Evolutionary conservation across 495 filamentous ascomycete species (phyloP), one percentile per base, ranked within the genome.

Genomic region (Trichocladium antarcticum): DNA sequence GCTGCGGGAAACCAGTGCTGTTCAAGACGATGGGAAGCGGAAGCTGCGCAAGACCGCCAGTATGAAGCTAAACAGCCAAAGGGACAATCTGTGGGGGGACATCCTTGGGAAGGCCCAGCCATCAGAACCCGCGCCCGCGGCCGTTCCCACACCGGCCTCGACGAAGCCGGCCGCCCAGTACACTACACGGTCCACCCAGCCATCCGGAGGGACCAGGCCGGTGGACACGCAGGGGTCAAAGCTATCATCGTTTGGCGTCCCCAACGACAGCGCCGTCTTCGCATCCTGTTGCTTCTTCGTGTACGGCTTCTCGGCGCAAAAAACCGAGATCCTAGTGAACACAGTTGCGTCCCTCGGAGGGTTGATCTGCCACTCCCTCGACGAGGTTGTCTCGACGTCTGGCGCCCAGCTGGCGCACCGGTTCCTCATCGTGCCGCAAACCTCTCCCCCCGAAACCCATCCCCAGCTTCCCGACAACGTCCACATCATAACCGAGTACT

Each of bases 21-120:
- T 50, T 6, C 54, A 47, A 21, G 68, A 74, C 6, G 67, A 65
- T 1, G 73, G 75, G n/a, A 75, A 69, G 59, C 70, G 79, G 50
- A 95, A 92, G 65, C 64, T 96, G 52, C 80, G 89, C 43, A 78
- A 88, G 54, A 83, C 82, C 4, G 82, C 86, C 36, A 93, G 86
- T 58, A 79, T 80, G 52, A 86, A 85, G 57, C 66, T 96, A 12
- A 78, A 73, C 40, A 83, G 75, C 47, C 87, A 95, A 55, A 89
- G 81, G 57, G 78, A 86, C 55, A 78, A 78, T 31, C 75, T 97
- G 1, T 97, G 89, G 92, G 80, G 81, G 11, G 86, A 92, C 53
- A 93, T 98, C 51, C 77, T 93, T 10, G 82, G 63, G 9, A 59
- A 60, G 6, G 50, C 45, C 0, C 45, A 55, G 16, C 34, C 47